Base-by-base conservation (phyloP, 345 rosid genomes). In the Anacardium occidentale region DNA sequence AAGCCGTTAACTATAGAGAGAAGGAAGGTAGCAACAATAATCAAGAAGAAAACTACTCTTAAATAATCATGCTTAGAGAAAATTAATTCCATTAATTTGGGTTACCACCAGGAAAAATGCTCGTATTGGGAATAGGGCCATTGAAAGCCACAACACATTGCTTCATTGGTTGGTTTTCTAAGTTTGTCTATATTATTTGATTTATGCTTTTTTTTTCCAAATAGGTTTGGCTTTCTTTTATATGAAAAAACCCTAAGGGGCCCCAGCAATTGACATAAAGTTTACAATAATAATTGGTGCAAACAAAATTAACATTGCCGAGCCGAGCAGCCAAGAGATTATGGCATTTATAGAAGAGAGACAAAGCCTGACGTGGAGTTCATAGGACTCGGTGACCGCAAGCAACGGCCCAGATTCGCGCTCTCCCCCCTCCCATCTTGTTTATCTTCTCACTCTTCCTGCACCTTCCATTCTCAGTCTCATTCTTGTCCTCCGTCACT, bases 321-420 rank as follows among this genome's bases (percentile, higher is more conserved):
- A n/a, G 7, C 42, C 42, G 9, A 37, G 42, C 42, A 42, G 45
- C 42, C n/a, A 29, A 51, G 0, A 21, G 50, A 68, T 22, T 15
- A 54, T 10, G 50, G 15, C 9, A 5, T 37, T 37, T 13, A 52
- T 44, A 56, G 20, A 32, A 12, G 15, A 15, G 20, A 58, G 64
- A 57, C 40, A 22, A 63, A 71, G 73, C 59, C 69, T 79, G 86
- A 79, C 79, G 85, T 79, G 83, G 85, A 71, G 54, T 63, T 20
- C 48, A 32, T 65, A 74, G 76, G 66, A 77, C 70, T 79, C 79
- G 25, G 83, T 58, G 80, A 67, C 84, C 85, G 81, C 81, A 80
- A 81, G 84, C 83, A 75, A 83, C 87, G 87, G 85, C 81, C 84
- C 58, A 78, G 85, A 85, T 81, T 85, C 75, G 63, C 81, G 75